Base-by-base conservation (phyloP, 1,284 basidiomycete species). In the Papiliotrema flavescens region DNA sequence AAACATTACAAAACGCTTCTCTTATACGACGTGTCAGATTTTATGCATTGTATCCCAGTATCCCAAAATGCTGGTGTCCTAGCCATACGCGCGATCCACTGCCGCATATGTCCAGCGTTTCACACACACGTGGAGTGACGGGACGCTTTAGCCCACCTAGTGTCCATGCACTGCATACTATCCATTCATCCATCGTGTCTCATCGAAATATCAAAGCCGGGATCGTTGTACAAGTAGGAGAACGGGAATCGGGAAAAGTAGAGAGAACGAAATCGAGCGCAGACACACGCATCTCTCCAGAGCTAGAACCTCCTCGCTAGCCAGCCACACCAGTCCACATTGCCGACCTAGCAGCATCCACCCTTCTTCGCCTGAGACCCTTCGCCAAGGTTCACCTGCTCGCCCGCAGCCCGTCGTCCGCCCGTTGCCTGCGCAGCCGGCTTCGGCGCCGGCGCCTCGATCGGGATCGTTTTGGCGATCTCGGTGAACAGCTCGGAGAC, bases 401-500 rank as follows among this genome's bases (percentile, higher is more conserved):
- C 64, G 47, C 77, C 78, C 55, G 80, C 82, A 3, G 80, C 73
- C 49, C 80, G 80, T n/a, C 80, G 28, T 78, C 70, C 88, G 82
- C 59, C 84, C 80, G 54, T 81, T 73, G 59, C 61, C 22, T 57
- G 80, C 78, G 59, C 84, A 81, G 61, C 87, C 81, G 57, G 84
- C 54, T 71, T 85, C 23, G 90, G 87, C 49, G 90, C 87, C 62
- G 94, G 80, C 59, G 93, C 90, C 87, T 95, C 93, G 73, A 95
- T 89, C 23, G 93, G 93, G 68, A 96, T 95, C 78, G 92, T 93
- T 83, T 93, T 94, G 77, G 90, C 93, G 69, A 97, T 96, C 78
- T 98, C 96, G 8, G 95, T 98, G 74, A 99, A 99, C 34, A 98
- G 86, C 71, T 98, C 95, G 45, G 94, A 88, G 51, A 99, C 85